Conservation (phyloP, 202 grass and related monocot species). For the Dendrocalamus latiflorus region DNA sequence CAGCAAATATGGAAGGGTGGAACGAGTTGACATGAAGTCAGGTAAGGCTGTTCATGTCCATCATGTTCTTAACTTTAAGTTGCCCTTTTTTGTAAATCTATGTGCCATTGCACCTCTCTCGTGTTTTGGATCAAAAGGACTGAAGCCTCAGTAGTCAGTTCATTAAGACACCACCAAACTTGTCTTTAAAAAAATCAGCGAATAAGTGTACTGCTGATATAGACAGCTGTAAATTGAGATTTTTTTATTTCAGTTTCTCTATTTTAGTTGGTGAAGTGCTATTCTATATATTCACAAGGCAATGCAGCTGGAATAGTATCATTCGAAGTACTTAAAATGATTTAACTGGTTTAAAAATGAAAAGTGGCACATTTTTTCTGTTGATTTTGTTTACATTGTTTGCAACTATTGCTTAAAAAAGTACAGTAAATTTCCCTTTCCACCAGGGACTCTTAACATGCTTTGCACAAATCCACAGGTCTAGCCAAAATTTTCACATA, state of each 20-base stretch:
- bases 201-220: background rate
- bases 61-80: background rate
- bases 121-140: background rate
- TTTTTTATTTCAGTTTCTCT: background rate
- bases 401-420: background rate
- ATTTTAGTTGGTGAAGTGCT: background rate
- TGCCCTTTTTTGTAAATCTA: background rate
- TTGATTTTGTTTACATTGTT: background rate
- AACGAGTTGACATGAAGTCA: constrained; percentile 89
- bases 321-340: background rate
- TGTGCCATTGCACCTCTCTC: background rate
- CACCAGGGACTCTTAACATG: background rate
- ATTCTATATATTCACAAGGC: background rate
- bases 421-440: background rate
- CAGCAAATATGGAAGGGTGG: constrained; percentile 71
- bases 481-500: too few relatives aligned
- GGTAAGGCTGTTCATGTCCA: constrained; percentile 35
- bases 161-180: background rate
- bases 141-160: background rate
- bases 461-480: background rate
- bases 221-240: background rate
- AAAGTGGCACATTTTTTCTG: background rate
- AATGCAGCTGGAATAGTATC: background rate
- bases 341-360: background rate
- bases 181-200: background rate